Evolutionary conservation across 1,284 basidiomycete species (phyloP).

Genomic region (Mycena sp.): DNA sequence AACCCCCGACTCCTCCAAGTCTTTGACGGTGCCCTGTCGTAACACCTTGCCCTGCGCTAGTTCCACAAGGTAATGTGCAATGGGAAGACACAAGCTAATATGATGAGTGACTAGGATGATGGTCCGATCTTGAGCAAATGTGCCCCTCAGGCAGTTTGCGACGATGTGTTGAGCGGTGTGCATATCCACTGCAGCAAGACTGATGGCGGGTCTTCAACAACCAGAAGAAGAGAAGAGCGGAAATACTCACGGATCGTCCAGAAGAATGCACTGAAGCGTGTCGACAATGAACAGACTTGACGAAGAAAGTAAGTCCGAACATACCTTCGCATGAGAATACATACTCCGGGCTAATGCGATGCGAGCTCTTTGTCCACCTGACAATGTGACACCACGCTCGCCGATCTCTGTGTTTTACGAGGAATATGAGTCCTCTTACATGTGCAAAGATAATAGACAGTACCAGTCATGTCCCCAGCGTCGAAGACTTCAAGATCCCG

Average conservation of each 20-base stretch:
- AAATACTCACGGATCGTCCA: conserved; percentile 82
- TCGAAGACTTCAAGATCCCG: conserved; percentile 81
- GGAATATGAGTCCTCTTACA: neutral
- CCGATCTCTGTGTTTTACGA: conserved; percentile 62
- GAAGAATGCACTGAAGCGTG: conserved; percentile 68
- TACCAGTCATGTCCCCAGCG: conserved; percentile 85
- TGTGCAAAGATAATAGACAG: conserved; percentile 50
- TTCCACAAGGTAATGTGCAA: conserved; percentile 73
- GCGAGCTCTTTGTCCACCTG: conserved; percentile 85
- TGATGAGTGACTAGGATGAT: conserved; percentile 91
- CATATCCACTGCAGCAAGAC: conserved; percentile 89
- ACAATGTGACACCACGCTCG: conserved; percentile 82
- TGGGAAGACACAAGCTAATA: conserved; percentile 74
- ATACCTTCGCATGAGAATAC: conserved; percentile 70
- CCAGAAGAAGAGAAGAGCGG: neutral
- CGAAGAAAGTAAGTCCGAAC: conserved; percentile 45
- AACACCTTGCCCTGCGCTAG: conserved; percentile 68
- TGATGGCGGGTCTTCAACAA: conserved; percentile 35
- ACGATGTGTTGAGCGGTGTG: conserved; percentile 85
- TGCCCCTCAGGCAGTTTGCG: conserved; percentile 68
- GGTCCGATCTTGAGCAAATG: conserved; percentile 72
- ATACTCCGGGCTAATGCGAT: conserved; percentile 75
- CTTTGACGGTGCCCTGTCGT: conserved; percentile 63
- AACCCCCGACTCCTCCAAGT: conserved; percentile 64
- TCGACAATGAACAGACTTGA: conserved; percentile 8